Conservation (phyloP, 2,329 filamentous ascomycete species). For the Aspergillus pseudoterreus region DNA sequence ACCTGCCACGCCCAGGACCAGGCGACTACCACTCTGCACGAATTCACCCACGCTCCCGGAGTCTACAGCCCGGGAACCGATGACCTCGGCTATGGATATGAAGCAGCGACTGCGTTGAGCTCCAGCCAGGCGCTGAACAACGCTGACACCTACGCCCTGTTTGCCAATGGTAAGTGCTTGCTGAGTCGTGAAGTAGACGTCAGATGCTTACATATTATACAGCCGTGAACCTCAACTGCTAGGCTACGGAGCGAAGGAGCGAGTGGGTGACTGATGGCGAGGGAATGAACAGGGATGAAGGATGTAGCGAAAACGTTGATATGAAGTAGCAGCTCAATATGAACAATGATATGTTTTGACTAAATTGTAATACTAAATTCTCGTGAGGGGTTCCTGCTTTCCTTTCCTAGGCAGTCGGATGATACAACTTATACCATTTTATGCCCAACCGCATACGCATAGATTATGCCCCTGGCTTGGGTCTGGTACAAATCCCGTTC, state of each 20-base stretch:
- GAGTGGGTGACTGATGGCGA: too few species aligned
- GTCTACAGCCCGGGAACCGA: slow-evolving; percentile 54
- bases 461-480: not conserved
- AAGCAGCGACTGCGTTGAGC: slow-evolving; percentile 44
- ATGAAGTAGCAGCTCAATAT: too few species aligned
- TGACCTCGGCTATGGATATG: slow-evolving; percentile 59
- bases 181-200: not conserved
- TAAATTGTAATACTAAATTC: not conserved
- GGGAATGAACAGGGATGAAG: not conserved
- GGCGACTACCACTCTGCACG: slow-evolving; percentile 62
- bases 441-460: too few species aligned
- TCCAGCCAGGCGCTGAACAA: slow-evolving; percentile 55
- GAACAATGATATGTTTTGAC: not conserved
- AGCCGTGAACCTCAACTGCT: slow-evolving; percentile 13
- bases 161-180: slow-evolving; percentile 43
- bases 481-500: slow-evolving; percentile 18
- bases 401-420: too few species aligned
- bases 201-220: not conserved
- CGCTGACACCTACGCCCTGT: slow-evolving; percentile 60
- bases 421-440: not conserved
- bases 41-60: slow-evolving; percentile 60
- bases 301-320: too few species aligned
- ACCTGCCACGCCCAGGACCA: slow-evolving; percentile 64
- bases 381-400: too few species aligned
- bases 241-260: not conserved